Base-by-base conservation (phyloP, 805 yeast genomes). In the Brettanomyces sp. region DNA sequence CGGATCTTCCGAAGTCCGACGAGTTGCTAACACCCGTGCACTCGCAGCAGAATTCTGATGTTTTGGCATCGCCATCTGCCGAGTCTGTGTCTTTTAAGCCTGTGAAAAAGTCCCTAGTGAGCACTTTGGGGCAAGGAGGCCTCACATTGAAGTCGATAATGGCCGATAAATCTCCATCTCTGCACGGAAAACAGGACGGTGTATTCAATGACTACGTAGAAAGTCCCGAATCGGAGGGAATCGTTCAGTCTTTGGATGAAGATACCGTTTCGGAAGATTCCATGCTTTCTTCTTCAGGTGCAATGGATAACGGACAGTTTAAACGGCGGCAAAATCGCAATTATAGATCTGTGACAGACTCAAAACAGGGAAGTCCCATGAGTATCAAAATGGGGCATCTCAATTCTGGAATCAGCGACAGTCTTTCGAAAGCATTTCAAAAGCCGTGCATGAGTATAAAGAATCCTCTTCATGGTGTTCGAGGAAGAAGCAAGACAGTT, bases 61-160 rank as follows among this genome's bases (percentile, higher is more conserved):
- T 35, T 18, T 3, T 18, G 8, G 37, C 38, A 9, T 41, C 38
- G 3, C 38, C 44, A 5, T 41, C 44, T 45, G 33, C 48, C 39
- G 43, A 48, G 30, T 4, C 13, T 40, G 72, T 77, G 21, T 71
- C 66, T 30, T 77, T 77, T 52, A 71, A 64, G 45, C 70, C 79
- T 0, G 59, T 77, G 4, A 63, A 74, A 41, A 69, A 69, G 37
- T 64, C 77, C 3, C 71, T 77, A 0, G 49, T 76, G 23, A 69
- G 65, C 45, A 68, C 79, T 0, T 47, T 77, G 42, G 82, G 82
- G 2, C 60, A 66, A 39, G 82, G 82, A 2, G 64, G 68, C 24
- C 61, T 77, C 38, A 53, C 69, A 0, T 55, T 73, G 11, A 68
- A 62, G 21, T 46, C 55, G 41, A 65, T 65, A n/a, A 28, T 28